Conservation (phyloP, 2,329 filamentous ascomycete species). For the Pseudopyricularia cyperi region DNA sequence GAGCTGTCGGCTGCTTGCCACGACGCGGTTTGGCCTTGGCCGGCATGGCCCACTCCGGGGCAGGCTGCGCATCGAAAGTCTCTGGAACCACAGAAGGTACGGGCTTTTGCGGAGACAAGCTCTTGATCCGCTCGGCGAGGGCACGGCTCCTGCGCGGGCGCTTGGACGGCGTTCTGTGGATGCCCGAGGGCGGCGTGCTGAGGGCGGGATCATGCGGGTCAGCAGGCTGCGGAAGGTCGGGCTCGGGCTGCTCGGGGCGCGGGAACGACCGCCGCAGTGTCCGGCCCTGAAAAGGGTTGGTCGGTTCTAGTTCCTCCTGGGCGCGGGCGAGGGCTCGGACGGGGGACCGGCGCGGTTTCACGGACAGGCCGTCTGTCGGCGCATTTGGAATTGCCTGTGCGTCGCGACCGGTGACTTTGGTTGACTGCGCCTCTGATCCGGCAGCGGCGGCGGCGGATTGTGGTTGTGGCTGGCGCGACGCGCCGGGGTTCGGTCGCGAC, state of each 20-base stretch:
- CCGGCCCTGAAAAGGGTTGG: constrained; percentile 26
- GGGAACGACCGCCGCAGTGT: constrained; percentile 20
- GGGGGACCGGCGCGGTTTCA: constrained; percentile 24
- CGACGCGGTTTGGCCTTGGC: background rate
- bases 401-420: constrained; percentile 1
- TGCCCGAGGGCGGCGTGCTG: constrained; percentile 42
- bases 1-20: background rate
- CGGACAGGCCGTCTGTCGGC: constrained; percentile 19
- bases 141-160: constrained; percentile 27
- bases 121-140: constrained; percentile 24
- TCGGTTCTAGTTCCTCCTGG: constrained; percentile 25
- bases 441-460: background rate
- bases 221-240: constrained; percentile 49
- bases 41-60: background rate
- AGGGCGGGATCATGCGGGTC: constrained; percentile 38
- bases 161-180: constrained; percentile 45
- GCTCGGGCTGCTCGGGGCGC: constrained; percentile 34
- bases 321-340: constrained; percentile 25
- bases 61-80: background rate
- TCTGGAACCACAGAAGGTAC: constrained; percentile 12
- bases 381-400: constrained; percentile 6
- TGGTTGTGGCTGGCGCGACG: background rate
- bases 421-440: constrained; percentile 14
- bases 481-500: constrained; percentile 5
- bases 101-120: constrained; percentile 34